phyloP scores from a whole-genome alignment of 2,329 filamentous ascomycete genomes.

The Hypoxylon sp. region DNA sequence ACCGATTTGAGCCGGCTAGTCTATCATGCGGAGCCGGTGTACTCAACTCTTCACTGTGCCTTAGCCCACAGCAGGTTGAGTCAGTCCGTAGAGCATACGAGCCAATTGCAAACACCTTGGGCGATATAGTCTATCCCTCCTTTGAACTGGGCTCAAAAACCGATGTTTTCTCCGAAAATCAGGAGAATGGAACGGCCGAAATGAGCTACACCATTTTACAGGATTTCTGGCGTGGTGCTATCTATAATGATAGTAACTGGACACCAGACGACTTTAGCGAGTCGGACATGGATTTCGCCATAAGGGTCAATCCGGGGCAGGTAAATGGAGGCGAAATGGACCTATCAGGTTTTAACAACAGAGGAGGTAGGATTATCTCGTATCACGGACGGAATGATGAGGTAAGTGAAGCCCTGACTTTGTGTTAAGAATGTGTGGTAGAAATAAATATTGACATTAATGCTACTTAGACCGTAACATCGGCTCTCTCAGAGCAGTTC shows the following conservation, averaged over 20 bases:
- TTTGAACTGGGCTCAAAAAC: constrained; percentile 42
- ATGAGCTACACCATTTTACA: constrained; percentile 43
- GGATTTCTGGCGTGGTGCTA: constrained; percentile 44
- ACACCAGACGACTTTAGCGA: constrained; percentile 34
- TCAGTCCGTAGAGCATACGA: constrained; percentile 43
- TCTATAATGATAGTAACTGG: constrained; percentile 42
- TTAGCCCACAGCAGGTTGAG: constrained; percentile 35
- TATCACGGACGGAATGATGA: constrained; percentile 45
- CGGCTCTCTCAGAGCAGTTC: constrained; percentile 29
- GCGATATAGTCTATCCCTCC: constrained; percentile 40
- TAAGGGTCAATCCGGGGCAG: constrained; percentile 35
- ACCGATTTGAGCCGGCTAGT: constrained; percentile 53
- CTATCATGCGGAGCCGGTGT: constrained; percentile 35
- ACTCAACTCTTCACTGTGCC: constrained; percentile 37
- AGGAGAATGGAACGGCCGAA: constrained; percentile 37
- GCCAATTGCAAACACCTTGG: constrained; percentile 29
- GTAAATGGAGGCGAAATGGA: constrained; percentile 39
- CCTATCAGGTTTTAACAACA: constrained; percentile 30
- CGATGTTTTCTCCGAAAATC: constrained; percentile 42
- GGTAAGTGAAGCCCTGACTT: constrained; percentile 10
- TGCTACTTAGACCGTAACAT: constrained; percentile 30
- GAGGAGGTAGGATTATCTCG: constrained; percentile 39
- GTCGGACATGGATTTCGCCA: constrained; percentile 40
- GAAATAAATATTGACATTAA: neutral
- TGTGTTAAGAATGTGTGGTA: neutral